These are phyloP conservation scores for Fusarium pseudoanthophilum DNA, from an alignment of 2,329 filamentous ascomycete genomes.

Conservation along the genomic window DNA sequence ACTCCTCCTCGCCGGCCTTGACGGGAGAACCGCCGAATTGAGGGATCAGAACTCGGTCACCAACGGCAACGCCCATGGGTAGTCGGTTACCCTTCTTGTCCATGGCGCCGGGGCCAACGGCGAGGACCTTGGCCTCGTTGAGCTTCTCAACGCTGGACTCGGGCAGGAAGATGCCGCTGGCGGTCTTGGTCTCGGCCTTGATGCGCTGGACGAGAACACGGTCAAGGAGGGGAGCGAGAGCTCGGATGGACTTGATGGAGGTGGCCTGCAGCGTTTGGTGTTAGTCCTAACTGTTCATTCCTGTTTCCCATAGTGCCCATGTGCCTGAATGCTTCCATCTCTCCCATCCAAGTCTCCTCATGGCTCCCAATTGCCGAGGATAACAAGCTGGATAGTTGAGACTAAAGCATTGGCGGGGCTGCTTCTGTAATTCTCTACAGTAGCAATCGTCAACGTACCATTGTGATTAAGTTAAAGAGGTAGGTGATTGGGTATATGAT, in stretches of 20 bases:
- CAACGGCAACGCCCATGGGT: slow-evolving; percentile 81
- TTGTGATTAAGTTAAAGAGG: slow-evolving; percentile 40
- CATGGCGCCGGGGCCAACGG: slow-evolving; percentile 88
- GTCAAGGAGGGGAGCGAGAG: slow-evolving; percentile 94
- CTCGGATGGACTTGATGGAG: slow-evolving; percentile 93
- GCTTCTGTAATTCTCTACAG: not conserved
- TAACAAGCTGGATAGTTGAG: slow-evolving; percentile 18
- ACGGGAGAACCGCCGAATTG: slow-evolving; percentile 95
- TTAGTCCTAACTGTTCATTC: slow-evolving; percentile 7
- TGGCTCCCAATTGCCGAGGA: slow-evolving; percentile 38
- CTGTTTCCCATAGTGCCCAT: not conserved
- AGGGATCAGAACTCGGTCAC: slow-evolving; percentile 95
- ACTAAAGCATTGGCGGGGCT: slow-evolving; percentile 7
- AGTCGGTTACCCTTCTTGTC: slow-evolving; percentile 92
- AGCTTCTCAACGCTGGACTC: slow-evolving; percentile 98
- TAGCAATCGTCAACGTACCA: slow-evolving; percentile 41
- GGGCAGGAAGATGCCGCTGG: slow-evolving; percentile 95
- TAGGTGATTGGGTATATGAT: slow-evolving; percentile 1
- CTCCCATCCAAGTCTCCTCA: not conserved
- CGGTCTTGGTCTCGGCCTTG: slow-evolving; percentile 97
- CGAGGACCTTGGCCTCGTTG: slow-evolving; percentile 96
- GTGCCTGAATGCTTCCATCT: not conserved
- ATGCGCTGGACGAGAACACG: slow-evolving; percentile 97
- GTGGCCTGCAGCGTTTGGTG: slow-evolving; percentile 60
- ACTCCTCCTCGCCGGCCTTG: slow-evolving; percentile 98